These are phyloP conservation scores for Myxozyma mucilagina DNA, from an alignment of 805 yeast species.

Conservation along the genomic window DNA sequence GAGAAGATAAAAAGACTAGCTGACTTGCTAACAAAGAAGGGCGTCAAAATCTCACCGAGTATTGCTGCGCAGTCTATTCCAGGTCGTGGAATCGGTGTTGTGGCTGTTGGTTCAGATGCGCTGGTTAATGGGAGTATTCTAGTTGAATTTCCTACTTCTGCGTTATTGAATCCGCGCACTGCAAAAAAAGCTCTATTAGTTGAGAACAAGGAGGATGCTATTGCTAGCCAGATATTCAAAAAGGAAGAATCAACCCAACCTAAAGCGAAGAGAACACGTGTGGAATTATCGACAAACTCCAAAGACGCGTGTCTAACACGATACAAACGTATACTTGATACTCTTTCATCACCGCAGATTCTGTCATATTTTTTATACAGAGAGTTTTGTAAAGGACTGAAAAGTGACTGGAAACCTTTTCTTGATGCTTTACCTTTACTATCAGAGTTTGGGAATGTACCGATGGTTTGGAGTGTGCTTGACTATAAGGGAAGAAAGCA, in stretches of 20 bases:
- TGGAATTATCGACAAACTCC: background rate
- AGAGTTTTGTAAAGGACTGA: conserved; percentile 43
- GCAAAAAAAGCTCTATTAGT: background rate
- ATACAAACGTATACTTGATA: background rate
- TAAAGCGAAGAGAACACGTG: background rate
- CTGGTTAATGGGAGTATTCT: conserved; percentile 49
- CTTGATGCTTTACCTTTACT: conserved; percentile 60
- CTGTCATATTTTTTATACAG: conserved; percentile 32
- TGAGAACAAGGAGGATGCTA: background rate
- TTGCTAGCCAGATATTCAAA: background rate
- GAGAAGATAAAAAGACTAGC: conserved; percentile 1
- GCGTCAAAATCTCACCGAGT: conserved; percentile 32
- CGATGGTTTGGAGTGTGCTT: conserved; percentile 57
- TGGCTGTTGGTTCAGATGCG: conserved; percentile 40
- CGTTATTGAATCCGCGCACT: conserved; percentile 51
- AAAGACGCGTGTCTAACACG: background rate
- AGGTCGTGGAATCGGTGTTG: conserved; percentile 65
- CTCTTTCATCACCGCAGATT: conserved; percentile 34
- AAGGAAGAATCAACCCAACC: background rate
- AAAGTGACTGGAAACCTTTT: conserved; percentile 62
- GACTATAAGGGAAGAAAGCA: background rate
- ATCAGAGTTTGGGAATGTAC: conserved; percentile 56
- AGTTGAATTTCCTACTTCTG: conserved; percentile 58
- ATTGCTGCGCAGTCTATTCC: conserved; percentile 45
- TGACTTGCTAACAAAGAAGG: conserved; percentile 1